A percentile compares a stretch with the other conserved stretches of the same genome.
Conservation (phyloP, 352 stramenopile genomes). For the Phytophthora macrochlamydospora region DNA sequence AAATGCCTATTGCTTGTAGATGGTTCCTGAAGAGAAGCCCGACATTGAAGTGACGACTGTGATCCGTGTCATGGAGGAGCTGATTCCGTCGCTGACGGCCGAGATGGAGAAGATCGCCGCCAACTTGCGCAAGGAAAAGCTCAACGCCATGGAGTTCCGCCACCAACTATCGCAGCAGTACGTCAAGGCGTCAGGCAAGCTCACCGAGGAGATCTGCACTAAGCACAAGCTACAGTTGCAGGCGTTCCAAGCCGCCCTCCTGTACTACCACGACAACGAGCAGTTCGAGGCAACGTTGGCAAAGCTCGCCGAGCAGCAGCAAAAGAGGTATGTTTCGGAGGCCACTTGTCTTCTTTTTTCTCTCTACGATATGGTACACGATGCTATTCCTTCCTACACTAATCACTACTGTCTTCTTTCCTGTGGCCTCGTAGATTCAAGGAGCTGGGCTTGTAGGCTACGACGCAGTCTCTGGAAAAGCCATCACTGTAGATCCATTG, state of each 20-base stretch:
- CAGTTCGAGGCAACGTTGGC: slow-evolving; percentile 68
- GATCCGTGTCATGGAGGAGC: slow-evolving; percentile 68
- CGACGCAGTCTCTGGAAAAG: not conserved
- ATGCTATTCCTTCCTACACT: slow-evolving; percentile 15
- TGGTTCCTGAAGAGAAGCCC: slow-evolving; percentile 64
- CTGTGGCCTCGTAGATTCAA: slow-evolving; percentile 43
- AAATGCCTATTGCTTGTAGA: slow-evolving; percentile 17
- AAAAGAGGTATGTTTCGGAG: slow-evolving; percentile 53
- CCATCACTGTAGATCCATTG: slow-evolving; percentile 12
- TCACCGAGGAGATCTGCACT: slow-evolving; percentile 59
- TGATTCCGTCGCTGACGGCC: slow-evolving; percentile 69
- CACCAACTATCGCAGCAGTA: slow-evolving; percentile 68
- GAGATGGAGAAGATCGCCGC: slow-evolving; percentile 77
- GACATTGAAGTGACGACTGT: slow-evolving; percentile 63
- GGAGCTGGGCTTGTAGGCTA: slow-evolving; percentile 49
- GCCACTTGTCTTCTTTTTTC: slow-evolving; percentile 21
- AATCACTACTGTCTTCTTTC: slow-evolving; percentile 12
- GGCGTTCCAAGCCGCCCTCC: slow-evolving; percentile 73
- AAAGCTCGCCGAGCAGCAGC: slow-evolving; percentile 65
- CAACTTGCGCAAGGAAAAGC: slow-evolving; percentile 38
- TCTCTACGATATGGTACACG: slow-evolving; percentile 22
- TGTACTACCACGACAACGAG: slow-evolving; percentile 81
- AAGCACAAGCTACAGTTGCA: slow-evolving; percentile 62
- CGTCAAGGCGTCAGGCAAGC: slow-evolving; percentile 62
- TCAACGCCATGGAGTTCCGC: slow-evolving; percentile 48